Evolutionary conservation across 2,329 filamentous ascomycete species (phyloP), one percentile per base, ranked within the genome.

Genomic region (Gnomoniopsis sp.): DNA sequence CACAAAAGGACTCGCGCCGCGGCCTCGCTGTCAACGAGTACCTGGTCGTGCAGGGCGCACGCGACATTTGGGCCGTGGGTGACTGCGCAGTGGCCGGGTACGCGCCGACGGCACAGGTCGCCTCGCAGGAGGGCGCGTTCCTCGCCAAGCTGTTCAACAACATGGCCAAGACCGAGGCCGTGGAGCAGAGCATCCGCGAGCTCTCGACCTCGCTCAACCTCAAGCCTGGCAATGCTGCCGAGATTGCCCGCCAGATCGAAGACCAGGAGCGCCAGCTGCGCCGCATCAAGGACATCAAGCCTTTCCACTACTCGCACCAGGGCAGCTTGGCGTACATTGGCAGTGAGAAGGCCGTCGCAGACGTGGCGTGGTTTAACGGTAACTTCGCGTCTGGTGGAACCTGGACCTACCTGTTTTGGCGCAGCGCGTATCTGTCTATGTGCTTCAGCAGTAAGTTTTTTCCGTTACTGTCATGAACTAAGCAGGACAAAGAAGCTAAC

Each of bases 271-370:
- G 89, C 76, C 86, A 95, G 72, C 82, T 98, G 67, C 86, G 91
- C 64, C 86, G 92, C 67, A 87, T 95, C 75, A 96, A 96, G 83
- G 90, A 96, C 74, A 88, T 97, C 75, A 96, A 95, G 73, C 95
- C 95, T 55, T 99, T 99, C 82, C 89, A 96, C 79, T 99, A 99
- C 85, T 95, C 91, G 43, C 95, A 99, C 81, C 93, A 99, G 80
- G 95, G 95, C 66, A 93, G 89, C 68, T 77, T 99, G 75, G 95
- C 95, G 53, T 99, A 99, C 79, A 99, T 99, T 77, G 95, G 95
- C 63, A 96, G 91, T 75, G 95, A 99, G 74, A 93, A 74, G 84
- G 95, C 95, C 52, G 95, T 99, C 60, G 95, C 95, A 63, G 95
- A 99, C 77, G 91, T 99, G 70, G 90, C 87, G 72, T 99, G 95